Evolutionary conservation across 305 asterid genomes (phyloP).

Genomic region (Fraxinus xanthoxyloides): DNA sequence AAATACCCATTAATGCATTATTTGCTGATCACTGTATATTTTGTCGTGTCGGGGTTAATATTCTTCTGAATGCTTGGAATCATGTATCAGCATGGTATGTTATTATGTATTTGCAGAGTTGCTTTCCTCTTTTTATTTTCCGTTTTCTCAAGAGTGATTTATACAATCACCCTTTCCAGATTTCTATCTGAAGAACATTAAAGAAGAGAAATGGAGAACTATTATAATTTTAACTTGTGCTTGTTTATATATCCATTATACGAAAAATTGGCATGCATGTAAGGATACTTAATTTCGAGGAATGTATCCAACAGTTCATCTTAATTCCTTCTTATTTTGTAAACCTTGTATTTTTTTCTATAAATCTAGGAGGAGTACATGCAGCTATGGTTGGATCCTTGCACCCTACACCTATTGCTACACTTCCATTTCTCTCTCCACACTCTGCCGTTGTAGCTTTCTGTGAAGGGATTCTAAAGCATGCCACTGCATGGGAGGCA

Average conservation of each 20-base stretch:
- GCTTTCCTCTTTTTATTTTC: background rate
- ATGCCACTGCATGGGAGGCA: conserved; percentile 99
- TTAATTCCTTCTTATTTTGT: background rate
- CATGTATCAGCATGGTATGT: background rate
- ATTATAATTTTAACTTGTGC: background rate
- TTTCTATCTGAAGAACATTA: background rate
- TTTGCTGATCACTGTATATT: background rate
- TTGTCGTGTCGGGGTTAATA: background rate
- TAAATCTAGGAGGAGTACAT: conserved; percentile 81
- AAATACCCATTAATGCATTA: background rate
- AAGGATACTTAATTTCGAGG: background rate
- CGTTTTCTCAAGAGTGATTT: background rate
- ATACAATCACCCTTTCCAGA: background rate
- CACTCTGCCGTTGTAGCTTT: conserved; percentile 98
- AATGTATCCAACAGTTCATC: background rate
- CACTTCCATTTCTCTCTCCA: conserved; percentile 64
- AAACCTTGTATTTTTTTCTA: conserved; percentile 6
- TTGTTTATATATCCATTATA: background rate
- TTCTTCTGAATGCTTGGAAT: background rate
- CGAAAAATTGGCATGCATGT: background rate
- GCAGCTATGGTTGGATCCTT: conserved; percentile 49
- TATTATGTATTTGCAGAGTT: background rate
- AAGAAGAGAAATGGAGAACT: background rate
- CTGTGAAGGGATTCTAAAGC: conserved; percentile 90
- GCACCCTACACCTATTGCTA: conserved; percentile 45